Percentiles rank a stretch among this genome's conserved stretches.
Evolutionary conservation across 2,329 filamentous ascomycete species (phyloP).

Genomic region (Ampelomyces quisqualis): DNA sequence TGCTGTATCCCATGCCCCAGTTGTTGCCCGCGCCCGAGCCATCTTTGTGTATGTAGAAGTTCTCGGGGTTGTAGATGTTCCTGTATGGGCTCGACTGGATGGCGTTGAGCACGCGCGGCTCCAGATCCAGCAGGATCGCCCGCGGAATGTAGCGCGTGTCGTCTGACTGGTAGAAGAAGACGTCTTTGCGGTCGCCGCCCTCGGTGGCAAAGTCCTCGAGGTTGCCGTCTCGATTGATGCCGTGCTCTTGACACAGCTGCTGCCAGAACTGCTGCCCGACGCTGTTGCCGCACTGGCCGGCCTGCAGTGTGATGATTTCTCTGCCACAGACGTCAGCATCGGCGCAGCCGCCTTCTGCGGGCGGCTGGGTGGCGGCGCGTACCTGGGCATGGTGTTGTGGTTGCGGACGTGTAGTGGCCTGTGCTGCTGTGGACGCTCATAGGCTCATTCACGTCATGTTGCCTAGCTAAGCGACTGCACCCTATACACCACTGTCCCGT

Average conservation of each 20-base stretch:
- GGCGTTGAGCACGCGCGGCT: slow-evolving; percentile 86
- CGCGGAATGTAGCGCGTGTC: slow-evolving; percentile 97
- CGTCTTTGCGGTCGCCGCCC: slow-evolving; percentile 95
- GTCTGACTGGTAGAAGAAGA: slow-evolving; percentile 98
- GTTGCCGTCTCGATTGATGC: slow-evolving; percentile 96
- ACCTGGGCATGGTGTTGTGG: slow-evolving; percentile 43
- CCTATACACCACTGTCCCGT: slow-evolving; percentile 18
- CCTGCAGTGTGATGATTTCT: slow-evolving; percentile 99
- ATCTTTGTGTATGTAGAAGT: slow-evolving; percentile 95
- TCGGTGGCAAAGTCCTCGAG: slow-evolving; percentile 97
- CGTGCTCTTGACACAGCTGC: slow-evolving; percentile 95
- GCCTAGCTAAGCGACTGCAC: too few relatives aligned
- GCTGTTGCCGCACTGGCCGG: slow-evolving; percentile 99
- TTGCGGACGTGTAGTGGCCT: slow-evolving; percentile 15
- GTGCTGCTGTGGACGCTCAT: too few relatives aligned
- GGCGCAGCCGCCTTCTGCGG: too few relatives aligned
- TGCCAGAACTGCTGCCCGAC: slow-evolving; percentile 99
- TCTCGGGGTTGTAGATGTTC: slow-evolving; percentile 99
- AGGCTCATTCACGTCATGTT: too few relatives aligned
- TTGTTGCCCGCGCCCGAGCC: slow-evolving; percentile 95
- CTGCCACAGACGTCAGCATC: too few relatives aligned
- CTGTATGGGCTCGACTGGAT: slow-evolving; percentile 94
- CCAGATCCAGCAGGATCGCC: slow-evolving; percentile 91
- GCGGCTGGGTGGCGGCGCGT: slow-evolving; percentile 6
- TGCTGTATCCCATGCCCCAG: slow-evolving; percentile 95